Conservation (phyloP, 2,329 filamentous ascomycete species). For the Myotisia sp. region DNA sequence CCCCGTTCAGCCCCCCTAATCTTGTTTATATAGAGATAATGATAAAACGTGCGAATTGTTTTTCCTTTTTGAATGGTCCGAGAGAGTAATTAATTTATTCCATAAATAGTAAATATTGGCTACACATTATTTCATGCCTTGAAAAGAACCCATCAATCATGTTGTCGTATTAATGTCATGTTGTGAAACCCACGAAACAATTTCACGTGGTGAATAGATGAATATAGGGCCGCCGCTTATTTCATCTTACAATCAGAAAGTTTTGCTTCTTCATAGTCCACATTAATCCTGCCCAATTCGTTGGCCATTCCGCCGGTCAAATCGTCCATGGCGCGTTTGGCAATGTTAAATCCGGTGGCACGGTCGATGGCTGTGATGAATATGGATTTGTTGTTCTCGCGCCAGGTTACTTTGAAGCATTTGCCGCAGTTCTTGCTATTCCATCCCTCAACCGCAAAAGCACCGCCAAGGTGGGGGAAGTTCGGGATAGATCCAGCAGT, state of each 20-base stretch:
- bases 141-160: no score
- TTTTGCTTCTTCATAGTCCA: constrained; percentile 4
- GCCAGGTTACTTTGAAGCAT: constrained; percentile 39
- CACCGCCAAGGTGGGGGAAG: constrained; percentile 38
- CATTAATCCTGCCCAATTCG: constrained; percentile 22
- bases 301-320: constrained; percentile 35
- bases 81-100: no score
- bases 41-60: no score
- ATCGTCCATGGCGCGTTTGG: constrained; percentile 34
- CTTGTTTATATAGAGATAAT: no score
- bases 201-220: constrained; percentile 76
- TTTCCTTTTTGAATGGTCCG: no score
- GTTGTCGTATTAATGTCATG: no score
- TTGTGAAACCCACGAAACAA: no score
- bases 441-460: constrained; percentile 35
- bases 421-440: constrained; percentile 37
- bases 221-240: constrained; percentile 57
- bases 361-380: constrained; percentile 38
- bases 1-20: no score
- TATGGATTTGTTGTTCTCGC: constrained; percentile 29
- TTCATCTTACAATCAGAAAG: constrained; percentile 1
- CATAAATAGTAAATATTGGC: no score
- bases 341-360: constrained; percentile 35
- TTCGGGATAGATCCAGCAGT: constrained; percentile 33
- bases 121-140: no score